Evolutionary conservation across 768 basidiomycete species (phyloP), one percentile per base, ranked within the genome.

Genomic region (Boletus tomentosulus): DNA sequence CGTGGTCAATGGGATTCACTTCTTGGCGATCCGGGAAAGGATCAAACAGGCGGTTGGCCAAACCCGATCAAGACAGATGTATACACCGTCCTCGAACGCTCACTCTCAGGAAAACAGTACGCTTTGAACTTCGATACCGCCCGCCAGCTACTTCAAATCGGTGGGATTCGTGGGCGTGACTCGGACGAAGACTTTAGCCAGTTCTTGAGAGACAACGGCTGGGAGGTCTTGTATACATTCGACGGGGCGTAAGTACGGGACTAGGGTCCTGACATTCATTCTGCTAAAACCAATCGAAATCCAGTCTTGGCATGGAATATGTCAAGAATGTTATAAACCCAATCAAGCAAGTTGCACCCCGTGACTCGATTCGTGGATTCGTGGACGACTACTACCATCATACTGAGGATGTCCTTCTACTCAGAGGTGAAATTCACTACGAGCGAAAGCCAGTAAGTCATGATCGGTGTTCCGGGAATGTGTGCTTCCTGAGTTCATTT

Each of bases 291-390:
- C 57, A 24, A 28, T 24, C 10, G 9, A 12, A 42, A 55, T 11
- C 15, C 50, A 78, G 76, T 33, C 63, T 70, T n/a, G 70, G 74
- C 16, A 73, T 76, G 74, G 76, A 78, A 22, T 73, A 57, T 56
- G 68, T 74, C 24, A 76, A 78, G 59, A 71, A 73, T 19, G 74
- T 77, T 33, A 71, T 74, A 11, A 61, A 63, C 34, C 73, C 76
- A 7, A 62, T 73, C 49, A 66, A 57, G 35, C 71, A 76, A 60
- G 69, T 73, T 51, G 69, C 64, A 7, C 71, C 67, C 6, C 68
- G 67, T 38, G 60, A 65, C 42, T 65, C 67, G 1, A 66, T 78
- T 54, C 70, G 70, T 19, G 77, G 76, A 24, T 71, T 71, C 42
- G 56, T 60, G 30, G 77, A 78, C 25, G 76, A 78, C 53, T 78